Conservation (phyloP, 129 eudicot species). For the Chrysanthemum lavandulifolium region DNA sequence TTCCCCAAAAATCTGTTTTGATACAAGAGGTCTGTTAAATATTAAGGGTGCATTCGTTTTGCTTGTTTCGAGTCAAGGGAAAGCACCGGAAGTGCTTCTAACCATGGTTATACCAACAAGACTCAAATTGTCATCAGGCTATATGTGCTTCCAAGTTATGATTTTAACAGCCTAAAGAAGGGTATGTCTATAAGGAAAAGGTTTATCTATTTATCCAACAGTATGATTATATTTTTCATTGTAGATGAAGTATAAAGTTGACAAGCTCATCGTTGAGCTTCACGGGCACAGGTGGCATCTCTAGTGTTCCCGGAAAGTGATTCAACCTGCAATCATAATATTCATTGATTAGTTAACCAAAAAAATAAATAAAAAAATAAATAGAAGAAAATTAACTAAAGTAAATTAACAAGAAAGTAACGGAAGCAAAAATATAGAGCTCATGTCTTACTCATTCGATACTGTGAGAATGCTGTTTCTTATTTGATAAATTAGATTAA, state of each 20-base stretch:
- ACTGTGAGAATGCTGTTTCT: constrained; percentile 45
- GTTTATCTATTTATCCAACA: neutral
- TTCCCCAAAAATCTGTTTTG: no score
- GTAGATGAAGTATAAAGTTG: constrained; percentile 45
- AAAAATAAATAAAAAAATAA: neutral
- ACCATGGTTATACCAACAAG: neutral
- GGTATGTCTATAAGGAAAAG: neutral
- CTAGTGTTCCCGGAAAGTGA: constrained; percentile 39
- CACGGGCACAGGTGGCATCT: constrained; percentile 64
- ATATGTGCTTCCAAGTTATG: neutral
- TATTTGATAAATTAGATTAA: constrained; percentile 51
- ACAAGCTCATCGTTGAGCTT: constrained; percentile 59
- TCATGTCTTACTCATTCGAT: constrained; percentile 46
- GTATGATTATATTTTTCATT: neutral
- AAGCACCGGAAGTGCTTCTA: no score
- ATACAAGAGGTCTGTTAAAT: no score
- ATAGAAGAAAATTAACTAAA: neutral
- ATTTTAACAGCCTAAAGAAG: neutral
- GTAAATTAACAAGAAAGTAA: neutral
- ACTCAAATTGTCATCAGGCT: neutral
- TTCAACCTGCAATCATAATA: constrained; percentile 38
- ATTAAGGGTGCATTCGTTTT: no score
- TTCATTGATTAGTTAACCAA: neutral
- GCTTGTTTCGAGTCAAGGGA: no score
- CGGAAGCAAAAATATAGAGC: constrained; percentile 3